Base-by-base conservation (phyloP, 306 rosid species). In the Acmispon strigosus region DNA sequence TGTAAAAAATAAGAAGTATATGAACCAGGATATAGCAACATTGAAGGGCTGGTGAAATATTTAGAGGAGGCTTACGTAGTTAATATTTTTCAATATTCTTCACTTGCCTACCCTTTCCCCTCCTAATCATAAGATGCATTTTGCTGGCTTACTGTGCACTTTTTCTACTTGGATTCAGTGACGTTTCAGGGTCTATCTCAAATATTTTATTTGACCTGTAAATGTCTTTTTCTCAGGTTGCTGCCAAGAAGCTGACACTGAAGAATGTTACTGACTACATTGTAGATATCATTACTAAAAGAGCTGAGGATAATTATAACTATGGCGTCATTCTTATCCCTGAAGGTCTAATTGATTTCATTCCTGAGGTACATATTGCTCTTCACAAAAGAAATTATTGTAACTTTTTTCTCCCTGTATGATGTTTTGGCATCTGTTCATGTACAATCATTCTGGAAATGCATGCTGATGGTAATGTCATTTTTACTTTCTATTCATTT, bases 301-400 rank as follows among this genome's bases (percentile, higher is more conserved):
- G 97, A 75, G 82, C 91, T n/a, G 87, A 81, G 75, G 86, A 71
- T 77, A 89, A 89, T 77, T 91, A 87, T 84, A 95, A 91, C 78
- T 95, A 95, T 39, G 99, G 99, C 73, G 96, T 95, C 78, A 91
- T 95, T 76, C 99, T 95, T 65, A 72, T 95, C 71, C 99, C 99
- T 32, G 99, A 95, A 83, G 99, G 99, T 76, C 81, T 95, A 62
- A 95, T 95, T 82, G 99, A 95, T 85, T 95, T 95, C 86, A 95
- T 95, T 78, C 97, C 99, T 0, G 97, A 95, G 97, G 99, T 95
- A 88, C 39, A 61, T 37, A 52, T 59, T 51, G 10, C 81, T 72
- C 49, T 34, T 68, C 16, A 37, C 62, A 64, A 36, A 52, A 44
- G 4, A 14, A 49, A 61, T 60, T 73, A 51, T 27, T 69, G 18